Percentiles rank a stretch among this genome's conserved stretches.
Evolutionary conservation across 345 rosid genomes (phyloP).

Genomic region (Rhodomyrtus tomentosa): DNA sequence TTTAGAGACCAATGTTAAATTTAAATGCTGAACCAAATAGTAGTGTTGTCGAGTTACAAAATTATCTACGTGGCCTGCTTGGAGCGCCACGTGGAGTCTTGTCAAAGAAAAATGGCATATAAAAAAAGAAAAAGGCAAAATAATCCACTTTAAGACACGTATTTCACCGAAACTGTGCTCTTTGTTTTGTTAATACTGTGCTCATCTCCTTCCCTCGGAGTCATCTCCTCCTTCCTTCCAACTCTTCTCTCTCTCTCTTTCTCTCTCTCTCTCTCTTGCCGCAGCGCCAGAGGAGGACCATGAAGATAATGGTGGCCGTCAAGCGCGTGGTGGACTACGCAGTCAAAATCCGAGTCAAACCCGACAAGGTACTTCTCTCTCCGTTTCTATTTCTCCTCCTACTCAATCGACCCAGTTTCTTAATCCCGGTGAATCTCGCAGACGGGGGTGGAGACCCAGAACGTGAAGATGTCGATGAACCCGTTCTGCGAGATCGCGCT

Average conservation of each 20-base stretch:
- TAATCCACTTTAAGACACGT: no score
- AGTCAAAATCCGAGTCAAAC: slow-evolving; percentile 88
- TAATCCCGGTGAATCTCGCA: neutral
- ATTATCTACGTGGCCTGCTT: no score
- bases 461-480: slow-evolving; percentile 98
- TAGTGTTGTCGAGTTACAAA: neutral
- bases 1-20: no score
- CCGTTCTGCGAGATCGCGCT: slow-evolving; percentile 94
- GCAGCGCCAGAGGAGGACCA: neutral
- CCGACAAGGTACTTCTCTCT: slow-evolving; percentile 55
- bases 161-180: neutral
- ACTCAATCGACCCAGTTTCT: neutral
- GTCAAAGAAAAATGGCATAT: neutral
- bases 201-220: neutral
- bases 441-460: slow-evolving; percentile 88
- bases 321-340: slow-evolving; percentile 92
- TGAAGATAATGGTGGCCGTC: slow-evolving; percentile 90
- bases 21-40: no score
- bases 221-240: neutral
- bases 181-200: neutral
- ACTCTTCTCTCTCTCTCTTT: neutral
- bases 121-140: neutral
- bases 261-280: neutral
- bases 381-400: neutral
- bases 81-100: neutral